Percentiles rank a stretch among this genome's conserved stretches.
Conservation (phyloP, 2,329 filamentous ascomycete genomes). For the Diplodia corticola region DNA sequence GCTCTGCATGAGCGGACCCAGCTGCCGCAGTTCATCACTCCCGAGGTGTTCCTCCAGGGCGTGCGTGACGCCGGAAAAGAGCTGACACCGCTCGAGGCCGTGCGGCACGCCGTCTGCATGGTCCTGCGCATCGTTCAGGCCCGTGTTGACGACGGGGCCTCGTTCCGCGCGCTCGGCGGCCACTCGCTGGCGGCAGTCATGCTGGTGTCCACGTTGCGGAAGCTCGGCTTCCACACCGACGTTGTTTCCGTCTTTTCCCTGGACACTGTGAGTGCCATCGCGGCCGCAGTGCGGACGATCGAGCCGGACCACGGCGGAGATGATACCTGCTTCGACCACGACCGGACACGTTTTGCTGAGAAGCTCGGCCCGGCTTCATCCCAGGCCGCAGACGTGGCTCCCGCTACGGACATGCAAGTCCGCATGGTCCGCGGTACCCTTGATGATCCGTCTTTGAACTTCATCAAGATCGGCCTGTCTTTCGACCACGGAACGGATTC, state of each 20-base stretch:
- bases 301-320: not conserved
- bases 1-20: not conserved
- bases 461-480: not conserved
- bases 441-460: constrained; percentile 1
- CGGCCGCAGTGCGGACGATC: not conserved
- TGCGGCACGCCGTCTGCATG: not conserved
- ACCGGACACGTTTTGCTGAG: not conserved
- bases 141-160: not conserved
- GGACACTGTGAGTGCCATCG: not conserved
- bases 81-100: not conserved
- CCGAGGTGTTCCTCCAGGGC: not conserved
- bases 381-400: not conserved
- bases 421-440: constrained; percentile 9
- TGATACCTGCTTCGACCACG: not conserved
- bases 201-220: constrained; percentile 5
- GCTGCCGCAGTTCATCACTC: not conserved
- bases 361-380: not conserved
- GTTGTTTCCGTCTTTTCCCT: not conserved
- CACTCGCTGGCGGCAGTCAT: constrained; percentile 11
- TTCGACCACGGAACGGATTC: not conserved
- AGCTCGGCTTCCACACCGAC: not conserved
- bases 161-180: not conserved
- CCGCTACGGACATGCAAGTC: constrained; percentile 8
- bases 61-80: not conserved
- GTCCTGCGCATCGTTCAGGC: not conserved